A percentile compares a stretch with the other conserved stretches of the same genome.
phyloP scores from a whole-genome alignment of 2,329 filamentous ascomycete species.

The Westerdykella ornata region DNA sequence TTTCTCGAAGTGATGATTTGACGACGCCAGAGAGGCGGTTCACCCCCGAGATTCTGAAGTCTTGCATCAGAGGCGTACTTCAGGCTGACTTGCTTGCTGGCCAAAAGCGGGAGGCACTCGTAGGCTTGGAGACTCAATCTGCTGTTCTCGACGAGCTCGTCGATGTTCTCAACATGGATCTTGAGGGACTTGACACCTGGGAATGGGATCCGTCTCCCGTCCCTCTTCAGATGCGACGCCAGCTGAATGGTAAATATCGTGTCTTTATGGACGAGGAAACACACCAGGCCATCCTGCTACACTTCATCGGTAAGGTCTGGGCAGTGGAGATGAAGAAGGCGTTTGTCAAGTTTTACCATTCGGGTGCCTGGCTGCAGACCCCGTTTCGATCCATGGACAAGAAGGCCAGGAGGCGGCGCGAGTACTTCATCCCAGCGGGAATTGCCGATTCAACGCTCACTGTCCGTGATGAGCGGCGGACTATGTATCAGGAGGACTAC shows the following conservation, averaged over 20 bases:
- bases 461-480: constrained; percentile 24
- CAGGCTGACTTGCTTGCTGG: constrained; percentile 47
- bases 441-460: constrained; percentile 19
- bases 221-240: constrained; percentile 46
- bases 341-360: constrained; percentile 36
- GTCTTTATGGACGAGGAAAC: constrained; percentile 56
- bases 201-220: constrained; percentile 44
- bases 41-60: constrained; percentile 37
- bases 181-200: constrained; percentile 48
- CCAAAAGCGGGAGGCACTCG: constrained; percentile 46
- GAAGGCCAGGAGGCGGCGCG: constrained; percentile 38
- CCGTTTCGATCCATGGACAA: constrained; percentile 28
- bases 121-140: constrained; percentile 34
- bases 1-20: constrained; percentile 17
- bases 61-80: constrained; percentile 46
- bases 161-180: constrained; percentile 53
- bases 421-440: constrained; percentile 39
- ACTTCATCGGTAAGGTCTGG: constrained; percentile 50
- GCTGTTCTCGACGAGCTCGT: constrained; percentile 38
- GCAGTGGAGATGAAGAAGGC: constrained; percentile 42
- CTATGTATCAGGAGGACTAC: constrained; percentile 42
- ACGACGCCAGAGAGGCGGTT: constrained; percentile 32
- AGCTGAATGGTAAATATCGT: constrained; percentile 53
- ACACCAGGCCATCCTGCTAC: constrained; percentile 50
- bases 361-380: constrained; percentile 39